Percentiles rank a stretch among this genome's conserved stretches.
Conservation (phyloP, 441 rosid genomes). For the Populus trichocarpa region DNA sequence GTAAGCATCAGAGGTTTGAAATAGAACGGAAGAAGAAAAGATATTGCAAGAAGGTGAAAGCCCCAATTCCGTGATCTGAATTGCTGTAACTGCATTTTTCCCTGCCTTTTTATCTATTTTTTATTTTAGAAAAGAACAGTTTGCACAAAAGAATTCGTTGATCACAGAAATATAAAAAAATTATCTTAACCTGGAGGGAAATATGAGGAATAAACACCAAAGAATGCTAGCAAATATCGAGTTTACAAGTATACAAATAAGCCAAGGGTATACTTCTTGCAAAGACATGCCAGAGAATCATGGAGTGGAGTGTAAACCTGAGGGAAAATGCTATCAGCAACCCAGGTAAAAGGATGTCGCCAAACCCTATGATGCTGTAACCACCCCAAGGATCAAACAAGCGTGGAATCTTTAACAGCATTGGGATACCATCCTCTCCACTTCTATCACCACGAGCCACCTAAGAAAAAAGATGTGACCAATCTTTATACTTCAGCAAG, state of each 20-base stretch:
- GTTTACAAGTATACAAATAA: not conserved
- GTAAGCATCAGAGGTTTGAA: not conserved
- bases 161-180: not conserved
- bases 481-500: not conserved
- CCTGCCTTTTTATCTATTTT: no score
- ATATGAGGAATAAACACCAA: not conserved
- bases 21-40: not conserved
- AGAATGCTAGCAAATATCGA: not conserved
- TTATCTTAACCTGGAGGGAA: not conserved
- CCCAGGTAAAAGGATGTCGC: conserved; percentile 80
- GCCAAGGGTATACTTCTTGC: no score
- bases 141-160: not conserved
- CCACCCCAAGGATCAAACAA: conserved; percentile 94
- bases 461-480: conserved; percentile 25
- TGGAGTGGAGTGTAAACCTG: conserved; percentile 29
- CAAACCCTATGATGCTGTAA: conserved; percentile 78
- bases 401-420: conserved; percentile 75
- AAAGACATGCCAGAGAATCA: not conserved
- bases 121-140: no score
- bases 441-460: conserved; percentile 83
- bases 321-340: conserved; percentile 66
- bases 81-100: not conserved
- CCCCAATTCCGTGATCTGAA: not conserved
- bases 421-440: conserved; percentile 83
- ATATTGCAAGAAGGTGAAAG: not conserved